A percentile compares a stretch with the other conserved stretches of the same genome.
Evolutionary conservation across 2,329 filamentous ascomycete species (phyloP).

Genomic region (Exophiala calicioides): DNA sequence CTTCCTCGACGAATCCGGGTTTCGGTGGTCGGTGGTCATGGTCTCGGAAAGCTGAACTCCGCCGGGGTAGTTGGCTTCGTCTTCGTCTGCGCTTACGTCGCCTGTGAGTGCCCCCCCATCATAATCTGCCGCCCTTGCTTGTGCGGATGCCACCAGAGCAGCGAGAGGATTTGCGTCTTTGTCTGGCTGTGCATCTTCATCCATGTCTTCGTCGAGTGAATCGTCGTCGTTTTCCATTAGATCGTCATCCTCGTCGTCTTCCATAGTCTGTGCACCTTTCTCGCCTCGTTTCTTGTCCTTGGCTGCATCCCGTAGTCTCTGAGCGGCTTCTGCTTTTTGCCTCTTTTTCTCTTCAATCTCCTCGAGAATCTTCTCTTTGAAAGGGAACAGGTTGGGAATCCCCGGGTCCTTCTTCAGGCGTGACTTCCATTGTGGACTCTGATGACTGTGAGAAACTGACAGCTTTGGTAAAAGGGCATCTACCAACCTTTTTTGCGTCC

Average conservation of each 20-base stretch:
- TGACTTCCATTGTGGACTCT: conserved; percentile 94
- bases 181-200: conserved; percentile 57
- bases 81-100: conserved; percentile 56
- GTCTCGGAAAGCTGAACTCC: conserved; percentile 39
- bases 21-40: conserved; percentile 27
- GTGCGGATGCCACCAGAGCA: conserved; percentile 81
- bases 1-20: conserved; percentile 69
- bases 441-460: conserved; percentile 1
- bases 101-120: conserved; percentile 65
- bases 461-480: background rate
- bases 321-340: conserved; percentile 76
- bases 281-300: conserved; percentile 54
- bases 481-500: conserved; percentile 72
- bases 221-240: conserved; percentile 50
- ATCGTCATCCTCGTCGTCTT: conserved; percentile 48
- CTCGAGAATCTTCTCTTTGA: conserved; percentile 91
- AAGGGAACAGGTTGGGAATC: conserved; percentile 95
- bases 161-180: conserved; percentile 85
- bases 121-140: conserved; percentile 74
- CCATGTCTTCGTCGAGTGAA: conserved; percentile 52
- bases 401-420: conserved; percentile 97
- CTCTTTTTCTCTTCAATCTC: conserved; percentile 89
- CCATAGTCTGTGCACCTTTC: conserved; percentile 58
- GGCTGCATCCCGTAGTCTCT: conserved; percentile 69
- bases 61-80: conserved; percentile 49